Evolutionary conservation across 352 stramenopile species (phyloP).

Genomic region (Poterioochromonas sp.): DNA sequence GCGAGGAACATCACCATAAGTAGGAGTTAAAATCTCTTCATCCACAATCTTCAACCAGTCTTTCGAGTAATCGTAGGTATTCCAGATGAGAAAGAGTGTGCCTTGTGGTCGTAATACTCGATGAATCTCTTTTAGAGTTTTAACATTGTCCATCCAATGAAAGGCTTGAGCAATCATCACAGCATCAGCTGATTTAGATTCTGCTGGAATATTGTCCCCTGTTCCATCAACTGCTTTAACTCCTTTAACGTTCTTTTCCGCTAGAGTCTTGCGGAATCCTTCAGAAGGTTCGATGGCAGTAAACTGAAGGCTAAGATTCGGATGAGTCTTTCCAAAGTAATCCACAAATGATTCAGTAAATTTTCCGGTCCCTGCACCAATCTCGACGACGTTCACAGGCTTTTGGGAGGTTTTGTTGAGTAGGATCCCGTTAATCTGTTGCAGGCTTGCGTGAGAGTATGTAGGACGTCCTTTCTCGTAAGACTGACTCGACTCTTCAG

Average conservation of each 20-base stretch:
- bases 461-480: constrained; percentile 3
- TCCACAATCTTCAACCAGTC: constrained; percentile 37
- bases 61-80: constrained; percentile 34
- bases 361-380: constrained; percentile 24
- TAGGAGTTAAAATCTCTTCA: constrained; percentile 36
- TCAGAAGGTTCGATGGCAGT: constrained; percentile 19
- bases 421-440: not conserved
- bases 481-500: not conserved
- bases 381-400: not conserved
- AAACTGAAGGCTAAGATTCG: not conserved
- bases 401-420: not conserved
- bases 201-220: constrained; percentile 35
- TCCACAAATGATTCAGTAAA: not conserved
- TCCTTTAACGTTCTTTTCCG: not conserved
- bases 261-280: not conserved
- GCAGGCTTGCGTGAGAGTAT: not conserved
- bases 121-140: constrained; percentile 39
- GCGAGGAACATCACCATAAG: constrained; percentile 38
- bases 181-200: constrained; percentile 25
- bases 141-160: constrained; percentile 40
- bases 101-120: constrained; percentile 33
- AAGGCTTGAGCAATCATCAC: constrained; percentile 41
- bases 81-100: constrained; percentile 38
- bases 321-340: not conserved
- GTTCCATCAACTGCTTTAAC: constrained; percentile 3